Base-by-base conservation (phyloP, 768 basidiomycete species). In the Lentinus brumalis region DNA sequence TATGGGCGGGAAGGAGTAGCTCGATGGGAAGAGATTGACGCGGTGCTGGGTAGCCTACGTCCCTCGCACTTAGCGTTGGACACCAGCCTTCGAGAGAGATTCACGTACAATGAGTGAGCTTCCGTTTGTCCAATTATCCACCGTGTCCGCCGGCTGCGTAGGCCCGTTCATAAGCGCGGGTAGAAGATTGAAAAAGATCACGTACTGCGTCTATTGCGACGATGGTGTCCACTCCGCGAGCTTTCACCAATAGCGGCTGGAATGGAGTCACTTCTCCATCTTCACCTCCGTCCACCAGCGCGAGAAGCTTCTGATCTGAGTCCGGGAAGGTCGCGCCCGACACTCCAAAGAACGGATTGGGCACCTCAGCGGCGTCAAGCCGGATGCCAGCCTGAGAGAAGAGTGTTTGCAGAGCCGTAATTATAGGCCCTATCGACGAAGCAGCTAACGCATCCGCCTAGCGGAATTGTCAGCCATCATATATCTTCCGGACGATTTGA, bases 231-330 rank as follows among this genome's bases (percentile, higher is more conserved):
- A 94, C 66, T 0, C 70, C 78, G 51, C 94, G 81, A 1, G 83
- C 80, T 50, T 84, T 87, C 30, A 92, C 85, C 56, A 94, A 81
- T 30, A 92, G 74, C 1, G 88, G 87, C 18, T 83, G 85, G 29
- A 89, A 76, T 0, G 93, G 93, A 7, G 91, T 70, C 67, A 89
- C 87, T 67, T 91, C 88, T 10, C 73, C 71, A 67, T 91, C 90
- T 21, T 86, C 85, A 18, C 85, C 78, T 0, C 91, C 91, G 68
- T 91, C 91, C 16, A 92, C 81, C 21, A 92, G 80, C 50, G 86
- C 79, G 10, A 93, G 73, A 76, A 82, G 81, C 14, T 73, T 71
- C 29, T 79, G 75, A 53, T 76, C 73, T 0, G 84, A 72, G 64
- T 89, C 87, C 49, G 81, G 74, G 66, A 85, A 91, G 0, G 78